These are phyloP conservation scores for Bipolaris victoriae DNA, from an alignment of 2,329 filamentous ascomycete species.

Conservation along the genomic window DNA sequence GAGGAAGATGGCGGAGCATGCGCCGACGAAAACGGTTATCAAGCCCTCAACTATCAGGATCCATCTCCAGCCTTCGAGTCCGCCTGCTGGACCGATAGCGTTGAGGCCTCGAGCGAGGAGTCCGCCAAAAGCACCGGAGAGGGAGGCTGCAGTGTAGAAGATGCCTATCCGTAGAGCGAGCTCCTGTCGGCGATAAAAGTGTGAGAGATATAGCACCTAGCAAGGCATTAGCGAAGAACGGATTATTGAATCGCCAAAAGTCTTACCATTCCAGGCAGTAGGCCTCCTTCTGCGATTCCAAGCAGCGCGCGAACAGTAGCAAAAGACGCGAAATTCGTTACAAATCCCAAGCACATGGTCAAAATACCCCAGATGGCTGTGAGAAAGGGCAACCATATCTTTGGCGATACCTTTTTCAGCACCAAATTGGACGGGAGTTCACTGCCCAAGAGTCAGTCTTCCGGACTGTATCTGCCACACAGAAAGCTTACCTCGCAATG, in stretches of 20 bases:
- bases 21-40: constrained; percentile 59
- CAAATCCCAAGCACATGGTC: constrained; percentile 64
- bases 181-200: constrained; percentile 65
- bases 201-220: constrained; percentile 64
- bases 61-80: constrained; percentile 65
- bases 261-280: constrained; percentile 68
- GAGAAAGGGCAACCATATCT: constrained; percentile 65
- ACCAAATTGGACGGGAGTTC: constrained; percentile 70
- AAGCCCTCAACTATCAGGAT: constrained; percentile 68
- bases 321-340: constrained; percentile 62
- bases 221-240: neutral
- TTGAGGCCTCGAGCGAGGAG: constrained; percentile 67
- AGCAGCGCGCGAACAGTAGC: constrained; percentile 66
- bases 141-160: constrained; percentile 70
- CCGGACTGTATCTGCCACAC: neutral
- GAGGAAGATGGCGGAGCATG: constrained; percentile 60
- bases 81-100: constrained; percentile 62
- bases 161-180: constrained; percentile 68
- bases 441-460: constrained; percentile 42
- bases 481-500: constrained; percentile 58
- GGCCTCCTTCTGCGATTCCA: constrained; percentile 67
- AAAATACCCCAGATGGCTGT: constrained; percentile 65
- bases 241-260: constrained; percentile 8
- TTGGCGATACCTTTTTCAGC: constrained; percentile 66
- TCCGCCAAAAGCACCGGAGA: constrained; percentile 69